phyloP scores from a whole-genome alignment of 2,329 filamentous ascomycete species.

The Fusarium odoratissimum region DNA sequence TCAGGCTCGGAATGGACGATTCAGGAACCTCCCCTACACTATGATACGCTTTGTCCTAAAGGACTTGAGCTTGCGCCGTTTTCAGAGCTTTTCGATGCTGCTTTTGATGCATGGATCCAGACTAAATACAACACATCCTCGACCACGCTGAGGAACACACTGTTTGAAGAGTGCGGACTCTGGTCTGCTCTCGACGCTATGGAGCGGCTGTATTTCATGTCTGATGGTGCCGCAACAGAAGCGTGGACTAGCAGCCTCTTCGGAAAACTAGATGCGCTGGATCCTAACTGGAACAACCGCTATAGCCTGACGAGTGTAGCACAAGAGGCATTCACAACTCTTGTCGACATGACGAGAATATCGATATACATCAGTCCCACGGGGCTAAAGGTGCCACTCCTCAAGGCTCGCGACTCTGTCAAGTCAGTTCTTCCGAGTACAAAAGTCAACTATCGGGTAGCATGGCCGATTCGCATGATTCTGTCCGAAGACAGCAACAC shows the following conservation, averaged over 20 bases:
- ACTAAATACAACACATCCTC: slow-evolving; percentile 79
- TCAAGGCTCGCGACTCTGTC: slow-evolving; percentile 67
- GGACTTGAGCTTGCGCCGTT: slow-evolving; percentile 71
- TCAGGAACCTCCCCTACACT: slow-evolving; percentile 64
- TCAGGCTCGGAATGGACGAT: slow-evolving; percentile 45
- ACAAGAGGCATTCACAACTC: slow-evolving; percentile 74
- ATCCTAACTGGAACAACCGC: slow-evolving; percentile 78
- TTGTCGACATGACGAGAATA: slow-evolving; percentile 71
- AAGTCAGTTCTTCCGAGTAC: slow-evolving; percentile 67
- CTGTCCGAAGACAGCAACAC: slow-evolving; percentile 72
- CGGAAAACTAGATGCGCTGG: slow-evolving; percentile 74
- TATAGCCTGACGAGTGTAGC: slow-evolving; percentile 84
- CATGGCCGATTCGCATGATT: slow-evolving; percentile 77
- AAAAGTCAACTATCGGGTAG: slow-evolving; percentile 74
- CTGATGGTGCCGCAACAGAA: slow-evolving; percentile 76
- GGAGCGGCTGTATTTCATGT: slow-evolving; percentile 79
- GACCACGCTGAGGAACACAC: slow-evolving; percentile 69
- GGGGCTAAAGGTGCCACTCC: slow-evolving; percentile 55
- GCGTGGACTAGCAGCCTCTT: slow-evolving; percentile 78
- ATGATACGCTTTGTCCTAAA: slow-evolving; percentile 65
- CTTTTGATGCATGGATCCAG: slow-evolving; percentile 81
- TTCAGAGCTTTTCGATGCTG: slow-evolving; percentile 76
- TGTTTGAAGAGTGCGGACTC: slow-evolving; percentile 78
- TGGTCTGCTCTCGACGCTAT: slow-evolving; percentile 73
- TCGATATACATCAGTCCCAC: slow-evolving; percentile 64